phyloP scores from a whole-genome alignment of 495 filamentous ascomycete genomes.

The Tuber borchii region DNA sequence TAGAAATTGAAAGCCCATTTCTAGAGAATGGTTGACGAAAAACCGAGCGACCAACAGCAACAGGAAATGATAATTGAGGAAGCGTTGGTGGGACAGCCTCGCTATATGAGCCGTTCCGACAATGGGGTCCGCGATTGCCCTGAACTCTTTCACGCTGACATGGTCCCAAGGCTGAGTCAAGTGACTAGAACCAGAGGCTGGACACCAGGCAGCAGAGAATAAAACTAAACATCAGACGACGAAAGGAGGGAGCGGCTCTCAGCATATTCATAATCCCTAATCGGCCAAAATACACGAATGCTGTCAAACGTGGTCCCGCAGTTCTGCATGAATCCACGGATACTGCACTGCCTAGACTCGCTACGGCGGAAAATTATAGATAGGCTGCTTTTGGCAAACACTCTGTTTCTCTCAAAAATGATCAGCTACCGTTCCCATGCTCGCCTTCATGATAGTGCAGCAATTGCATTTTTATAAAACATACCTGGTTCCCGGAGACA shows the following conservation, averaged over 20 bases:
- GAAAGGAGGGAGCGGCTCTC: constrained; percentile 12
- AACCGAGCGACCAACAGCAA: not conserved
- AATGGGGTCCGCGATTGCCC: not conserved
- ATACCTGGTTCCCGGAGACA: constrained; percentile 2
- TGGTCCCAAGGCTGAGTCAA: not conserved
- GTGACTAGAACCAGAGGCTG: not conserved
- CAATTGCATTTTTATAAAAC: constrained; percentile 2
- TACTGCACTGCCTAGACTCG: not conserved
- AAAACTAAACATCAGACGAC: constrained; percentile 27
- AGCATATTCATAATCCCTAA: constrained; percentile 8
- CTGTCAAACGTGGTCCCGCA: not conserved
- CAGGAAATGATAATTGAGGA: not conserved
- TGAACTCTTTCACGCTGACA: not conserved
- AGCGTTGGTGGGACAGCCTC: not conserved
- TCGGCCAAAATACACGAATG: not conserved
- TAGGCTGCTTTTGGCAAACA: constrained; percentile 2
- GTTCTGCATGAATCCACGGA: not conserved
- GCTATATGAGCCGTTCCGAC: not conserved
- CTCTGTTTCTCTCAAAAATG: not conserved
- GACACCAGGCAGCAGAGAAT: not conserved
- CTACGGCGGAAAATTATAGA: not conserved
- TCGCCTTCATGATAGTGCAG: not conserved
- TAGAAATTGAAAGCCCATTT: not conserved
- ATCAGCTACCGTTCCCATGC: not conserved
- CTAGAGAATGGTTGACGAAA: not conserved